Evolutionary conservation across 2,329 filamentous ascomycete species (phyloP).

Genomic region (Hypoxylon sp.): DNA sequence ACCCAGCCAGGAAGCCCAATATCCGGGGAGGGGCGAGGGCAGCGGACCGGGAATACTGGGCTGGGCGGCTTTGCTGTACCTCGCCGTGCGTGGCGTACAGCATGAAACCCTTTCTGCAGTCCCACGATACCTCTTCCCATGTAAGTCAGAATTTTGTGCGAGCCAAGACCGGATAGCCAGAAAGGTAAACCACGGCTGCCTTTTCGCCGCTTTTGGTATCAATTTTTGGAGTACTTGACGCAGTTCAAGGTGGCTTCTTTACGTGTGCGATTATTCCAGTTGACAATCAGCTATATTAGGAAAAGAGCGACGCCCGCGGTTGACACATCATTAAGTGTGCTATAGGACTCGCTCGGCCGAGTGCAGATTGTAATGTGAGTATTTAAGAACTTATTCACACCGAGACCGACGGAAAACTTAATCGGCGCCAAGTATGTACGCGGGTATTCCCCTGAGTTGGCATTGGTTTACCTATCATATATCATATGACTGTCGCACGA

Average conservation of each 20-base stretch:
- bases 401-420: slow-evolving; percentile 4
- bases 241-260: slow-evolving; percentile 1
- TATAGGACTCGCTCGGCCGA: slow-evolving; percentile 27
- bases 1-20: slow-evolving; percentile 18
- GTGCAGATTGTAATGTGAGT: slow-evolving; percentile 19
- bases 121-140: slow-evolving; percentile 10
- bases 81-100: slow-evolving; percentile 23
- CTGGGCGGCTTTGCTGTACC: slow-evolving; percentile 17
- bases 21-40: slow-evolving; percentile 20
- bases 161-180: slow-evolving; percentile 15
- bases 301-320: slow-evolving; percentile 5
- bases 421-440: not conserved
- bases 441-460: not conserved
- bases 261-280: slow-evolving; percentile 2
- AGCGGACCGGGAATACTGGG: slow-evolving; percentile 17
- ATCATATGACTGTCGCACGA: slow-evolving; percentile 25
- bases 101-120: slow-evolving; percentile 33
- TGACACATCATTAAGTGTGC: slow-evolving; percentile 1
- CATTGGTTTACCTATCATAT: slow-evolving; percentile 5
- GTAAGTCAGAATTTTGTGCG: slow-evolving; percentile 10
- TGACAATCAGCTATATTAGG: slow-evolving; percentile 13
- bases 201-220: slow-evolving; percentile 19
- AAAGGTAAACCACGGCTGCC: slow-evolving; percentile 3
- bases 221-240: slow-evolving; percentile 9
- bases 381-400: slow-evolving; percentile 10